phyloP scores from a whole-genome alignment of 257 asterid genomes.

The Solanum habrochaites region DNA sequence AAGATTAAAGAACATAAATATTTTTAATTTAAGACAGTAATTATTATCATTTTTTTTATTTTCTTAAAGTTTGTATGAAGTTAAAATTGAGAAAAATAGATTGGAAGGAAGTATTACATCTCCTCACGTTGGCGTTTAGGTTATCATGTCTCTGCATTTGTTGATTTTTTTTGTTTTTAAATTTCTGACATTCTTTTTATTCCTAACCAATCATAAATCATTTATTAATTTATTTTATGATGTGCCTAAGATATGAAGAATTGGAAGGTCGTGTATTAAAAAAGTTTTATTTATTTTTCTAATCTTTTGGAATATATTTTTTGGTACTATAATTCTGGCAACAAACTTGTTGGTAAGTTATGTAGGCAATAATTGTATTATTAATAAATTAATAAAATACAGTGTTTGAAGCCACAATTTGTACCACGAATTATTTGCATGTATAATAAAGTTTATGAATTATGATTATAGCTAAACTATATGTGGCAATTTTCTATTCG shows the following conservation, averaged over 20 bases:
- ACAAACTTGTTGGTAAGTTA: neutral
- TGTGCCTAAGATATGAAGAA: neutral
- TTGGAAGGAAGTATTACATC: neutral
- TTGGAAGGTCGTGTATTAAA: neutral
- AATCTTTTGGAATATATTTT: neutral
- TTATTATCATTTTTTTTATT: neutral
- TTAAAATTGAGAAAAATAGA: neutral
- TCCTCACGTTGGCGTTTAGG: neutral
- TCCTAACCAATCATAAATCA: neutral
- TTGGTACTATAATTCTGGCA: neutral
- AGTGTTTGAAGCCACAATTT: neutral
- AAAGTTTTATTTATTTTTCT: neutral
- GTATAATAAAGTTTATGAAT: neutral
- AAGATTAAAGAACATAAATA: neutral
- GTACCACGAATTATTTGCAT: neutral
- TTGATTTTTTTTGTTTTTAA: neutral
- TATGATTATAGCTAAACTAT: neutral
- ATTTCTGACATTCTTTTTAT: neutral
- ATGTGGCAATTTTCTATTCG: neutral
- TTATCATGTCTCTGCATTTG: neutral
- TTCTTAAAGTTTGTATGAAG: rapidly evolving
- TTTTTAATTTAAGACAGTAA: neutral
- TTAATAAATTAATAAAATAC: neutral
- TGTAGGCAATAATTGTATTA: neutral
- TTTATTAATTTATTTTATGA: neutral